Evolutionary conservation across 2,329 filamentous ascomycete genomes (phyloP).

Genomic region (Bipolaris victoriae): DNA sequence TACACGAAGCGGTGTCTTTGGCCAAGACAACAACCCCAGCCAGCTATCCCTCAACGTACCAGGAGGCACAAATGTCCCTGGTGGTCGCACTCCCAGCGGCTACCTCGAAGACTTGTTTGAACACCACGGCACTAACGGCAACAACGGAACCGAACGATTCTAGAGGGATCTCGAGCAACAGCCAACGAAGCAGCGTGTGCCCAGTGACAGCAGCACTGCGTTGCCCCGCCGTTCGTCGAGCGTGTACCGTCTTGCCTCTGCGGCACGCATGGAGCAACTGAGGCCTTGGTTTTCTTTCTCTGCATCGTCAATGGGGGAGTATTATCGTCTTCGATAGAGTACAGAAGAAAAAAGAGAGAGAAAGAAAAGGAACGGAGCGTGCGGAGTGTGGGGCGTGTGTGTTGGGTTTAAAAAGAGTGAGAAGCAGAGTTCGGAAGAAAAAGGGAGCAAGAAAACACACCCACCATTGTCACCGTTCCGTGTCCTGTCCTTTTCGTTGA

Average conservation of each 20-base stretch:
- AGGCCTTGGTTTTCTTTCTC: conserved; percentile 4
- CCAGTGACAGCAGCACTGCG: conserved; percentile 1
- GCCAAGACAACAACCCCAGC: conserved; percentile 56
- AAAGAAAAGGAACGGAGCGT: not conserved
- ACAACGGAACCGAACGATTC: conserved; percentile 41
- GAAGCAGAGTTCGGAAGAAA: not conserved
- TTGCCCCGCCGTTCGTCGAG: not conserved
- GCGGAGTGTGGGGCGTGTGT: too few relatives aligned
- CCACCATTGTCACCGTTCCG: not conserved
- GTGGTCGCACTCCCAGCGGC: conserved; percentile 80
- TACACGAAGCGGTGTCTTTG: conserved; percentile 40
- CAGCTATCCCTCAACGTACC: conserved; percentile 69
- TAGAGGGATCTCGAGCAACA: conserved; percentile 33
- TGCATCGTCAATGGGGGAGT: not conserved
- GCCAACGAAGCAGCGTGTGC: conserved; percentile 7
- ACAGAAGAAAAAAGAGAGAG: not conserved
- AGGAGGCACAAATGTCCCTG: conserved; percentile 53
- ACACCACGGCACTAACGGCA: conserved; percentile 60
- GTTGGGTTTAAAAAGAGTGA: too few relatives aligned
- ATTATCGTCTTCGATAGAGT: not conserved
- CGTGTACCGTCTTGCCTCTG: conserved; percentile 4
- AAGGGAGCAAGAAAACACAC: not conserved
- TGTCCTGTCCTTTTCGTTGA: not conserved
- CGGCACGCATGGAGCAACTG: not conserved
- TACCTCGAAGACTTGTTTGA: conserved; percentile 91